phyloP scores from a whole-genome alignment of 1,139 yeast species.

The Blastobotrys arbuscula region DNA sequence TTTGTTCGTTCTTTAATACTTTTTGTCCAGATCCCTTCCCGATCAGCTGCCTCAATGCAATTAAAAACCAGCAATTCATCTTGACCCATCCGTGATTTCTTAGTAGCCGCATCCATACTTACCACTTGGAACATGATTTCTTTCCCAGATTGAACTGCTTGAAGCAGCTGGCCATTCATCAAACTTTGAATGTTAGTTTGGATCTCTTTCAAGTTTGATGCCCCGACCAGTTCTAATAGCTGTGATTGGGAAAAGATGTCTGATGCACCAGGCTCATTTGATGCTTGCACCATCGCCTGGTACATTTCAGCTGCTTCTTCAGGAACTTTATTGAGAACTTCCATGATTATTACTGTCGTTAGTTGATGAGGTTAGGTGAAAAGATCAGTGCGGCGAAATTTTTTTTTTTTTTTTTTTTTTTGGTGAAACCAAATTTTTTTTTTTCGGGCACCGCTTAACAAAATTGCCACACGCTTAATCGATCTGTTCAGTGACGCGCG shows the following conservation, averaged over 20 bases:
- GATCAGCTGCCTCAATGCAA: conserved; percentile 83
- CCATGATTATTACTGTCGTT: background rate
- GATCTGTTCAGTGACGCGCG: too few relatives aligned
- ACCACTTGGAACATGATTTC: conserved; percentile 69
- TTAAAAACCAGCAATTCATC: conserved; percentile 93
- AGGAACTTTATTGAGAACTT: conserved; percentile 13
- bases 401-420: too few relatives aligned
- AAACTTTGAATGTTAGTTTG: conserved; percentile 25
- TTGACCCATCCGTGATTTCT: conserved; percentile 62
- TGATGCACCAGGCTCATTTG: conserved; percentile 25
- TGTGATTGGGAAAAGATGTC: conserved; percentile 48
- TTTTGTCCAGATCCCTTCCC: conserved; percentile 94
- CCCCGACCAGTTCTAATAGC: conserved; percentile 33
- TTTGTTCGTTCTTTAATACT: conserved; percentile 88
- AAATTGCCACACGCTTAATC: too few relatives aligned
- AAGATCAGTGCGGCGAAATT: background rate
- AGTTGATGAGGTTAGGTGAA: background rate
- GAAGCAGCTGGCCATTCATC: conserved; percentile 49
- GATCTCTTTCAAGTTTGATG: conserved; percentile 18
- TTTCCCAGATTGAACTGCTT: conserved; percentile 47
- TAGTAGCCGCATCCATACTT: conserved; percentile 31
- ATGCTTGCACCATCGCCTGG: conserved; percentile 45
- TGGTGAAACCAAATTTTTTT: too few relatives aligned
- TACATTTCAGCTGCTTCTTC: conserved; percentile 55
- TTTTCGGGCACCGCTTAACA: too few relatives aligned